A percentile compares a stretch with the other conserved stretches of the same genome.
Conservation (phyloP, 768 basidiomycete species). For the Paxillus ammoniavirescens region DNA sequence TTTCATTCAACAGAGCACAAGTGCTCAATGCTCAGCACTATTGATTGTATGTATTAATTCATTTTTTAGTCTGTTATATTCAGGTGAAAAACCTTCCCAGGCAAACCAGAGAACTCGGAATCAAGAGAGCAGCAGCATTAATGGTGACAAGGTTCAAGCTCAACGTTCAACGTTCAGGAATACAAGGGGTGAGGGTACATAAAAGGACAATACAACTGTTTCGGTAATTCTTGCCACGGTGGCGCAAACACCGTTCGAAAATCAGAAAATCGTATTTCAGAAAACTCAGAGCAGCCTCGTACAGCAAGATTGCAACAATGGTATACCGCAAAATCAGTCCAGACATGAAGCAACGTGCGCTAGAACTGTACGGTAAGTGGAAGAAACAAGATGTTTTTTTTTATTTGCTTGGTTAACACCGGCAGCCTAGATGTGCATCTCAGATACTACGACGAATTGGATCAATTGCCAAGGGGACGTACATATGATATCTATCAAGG, state of each 20-base stretch:
- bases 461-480: constrained; percentile 24
- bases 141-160: neutral
- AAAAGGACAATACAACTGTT: neutral
- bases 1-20: too few species aligned
- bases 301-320: too few species aligned
- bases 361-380: too few species aligned
- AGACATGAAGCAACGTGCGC: too few species aligned
- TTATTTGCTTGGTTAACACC: constrained; percentile 42
- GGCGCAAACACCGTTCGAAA: too few species aligned
- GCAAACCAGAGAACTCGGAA: neutral
- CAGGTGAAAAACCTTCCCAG: neutral
- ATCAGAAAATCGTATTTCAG: too few species aligned
- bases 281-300: too few species aligned
- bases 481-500: constrained; percentile 60
- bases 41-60: too few species aligned
- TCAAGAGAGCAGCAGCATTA: neutral
- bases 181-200: neutral
- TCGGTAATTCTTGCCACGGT: too few species aligned
- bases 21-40: too few species aligned
- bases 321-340: too few species aligned
- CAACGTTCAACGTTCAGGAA: neutral
- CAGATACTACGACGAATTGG: constrained; percentile 1
- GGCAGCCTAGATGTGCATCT: constrained; percentile 52
- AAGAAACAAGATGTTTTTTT: constrained; percentile 3
- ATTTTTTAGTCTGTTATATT: too few species aligned